Evolutionary conservation across 257 asterid species (phyloP), one percentile per base, ranked within the genome.

Genomic region (Lavandula angustifolia): DNA sequence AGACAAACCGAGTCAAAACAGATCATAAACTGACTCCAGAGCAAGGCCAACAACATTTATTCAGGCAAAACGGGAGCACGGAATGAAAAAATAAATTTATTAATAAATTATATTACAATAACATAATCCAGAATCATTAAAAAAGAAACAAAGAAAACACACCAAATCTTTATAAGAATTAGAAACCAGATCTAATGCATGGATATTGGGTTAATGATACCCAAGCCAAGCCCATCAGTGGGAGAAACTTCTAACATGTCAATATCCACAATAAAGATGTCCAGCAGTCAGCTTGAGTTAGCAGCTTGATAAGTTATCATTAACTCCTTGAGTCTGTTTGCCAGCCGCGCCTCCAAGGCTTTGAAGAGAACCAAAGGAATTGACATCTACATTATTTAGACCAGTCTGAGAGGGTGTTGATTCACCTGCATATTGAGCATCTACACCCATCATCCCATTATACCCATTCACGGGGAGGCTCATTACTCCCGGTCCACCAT

Each of bases 171-270:
- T 71, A 18, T 51, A 77, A 72, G 68, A 76, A 67, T 67, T 69
- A 56, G 78, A 70, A 61, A 67, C 71, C 71, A 66, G 70, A 70
- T 73, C 67, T 44, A 67, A 69, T 53, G 64, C 71, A 63, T 70
- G 58, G 51, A 66, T 66, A 68, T 66, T 63, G 58, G 57, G 66
- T 75, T 12, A 44, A 70, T 13, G 69, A 65, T 47, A 78, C 68
- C 80, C 76, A 69, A 66, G n/a, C n/a, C n/a, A n/a, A 68, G 27
- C 69, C 73, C 64, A 32, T 73, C 76, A 75, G 78, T 55, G 56
- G 70, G 73, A 82, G 71, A 78, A 74, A 50, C 57, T 80, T 66
- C 76, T 78, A 75, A 71, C 78, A 79, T 61, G 81, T 81, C 83
- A 80, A 74, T 84, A 79, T 80, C 79, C 73, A 78, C 83, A 71